phyloP scores from a whole-genome alignment of 192 early-diverging fungal genomes.

The Linnemannia exigua region DNA sequence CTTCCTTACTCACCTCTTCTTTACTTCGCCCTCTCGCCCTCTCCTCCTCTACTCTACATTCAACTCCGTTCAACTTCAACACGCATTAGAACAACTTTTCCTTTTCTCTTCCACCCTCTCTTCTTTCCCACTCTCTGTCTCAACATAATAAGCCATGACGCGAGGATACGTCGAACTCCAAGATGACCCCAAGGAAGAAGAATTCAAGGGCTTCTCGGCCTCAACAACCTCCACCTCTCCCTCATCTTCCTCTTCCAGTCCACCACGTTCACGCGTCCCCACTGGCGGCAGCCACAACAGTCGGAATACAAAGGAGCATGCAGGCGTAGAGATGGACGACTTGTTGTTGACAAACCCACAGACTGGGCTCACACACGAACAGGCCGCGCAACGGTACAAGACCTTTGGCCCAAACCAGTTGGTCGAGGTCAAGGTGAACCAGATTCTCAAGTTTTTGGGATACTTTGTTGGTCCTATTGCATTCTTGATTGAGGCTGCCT shows the following conservation, averaged over 20 bases:
- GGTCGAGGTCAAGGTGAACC: constrained; percentile 57
- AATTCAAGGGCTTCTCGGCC: neutral
- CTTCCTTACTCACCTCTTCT: neutral
- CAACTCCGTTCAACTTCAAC: neutral
- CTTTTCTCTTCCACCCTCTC: neutral
- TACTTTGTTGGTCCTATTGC: constrained; percentile 76
- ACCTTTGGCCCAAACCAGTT: constrained; percentile 75
- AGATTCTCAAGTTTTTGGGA: constrained; percentile 61
- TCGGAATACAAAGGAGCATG: constrained; percentile 2
- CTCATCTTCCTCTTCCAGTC: neutral
- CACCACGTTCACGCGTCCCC: neutral
- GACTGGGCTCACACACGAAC: constrained; percentile 71
- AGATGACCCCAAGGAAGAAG: constrained; percentile 44
- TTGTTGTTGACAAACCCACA: constrained; percentile 72
- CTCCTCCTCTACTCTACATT: neutral
- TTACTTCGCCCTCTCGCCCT: neutral
- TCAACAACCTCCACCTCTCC: neutral
- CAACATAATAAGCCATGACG: constrained; percentile 17
- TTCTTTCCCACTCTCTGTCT: neutral
- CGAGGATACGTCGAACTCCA: constrained; percentile 51
- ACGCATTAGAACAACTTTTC: neutral
- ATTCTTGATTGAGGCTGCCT: constrained; percentile 70
- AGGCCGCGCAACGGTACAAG: constrained; percentile 63
- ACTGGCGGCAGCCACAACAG: neutral
- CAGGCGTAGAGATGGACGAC: constrained; percentile 61